These are phyloP conservation scores for Elaeis guineensis DNA, from an alignment of 176 grass and related monocot genomes.

Conservation along the genomic window DNA sequence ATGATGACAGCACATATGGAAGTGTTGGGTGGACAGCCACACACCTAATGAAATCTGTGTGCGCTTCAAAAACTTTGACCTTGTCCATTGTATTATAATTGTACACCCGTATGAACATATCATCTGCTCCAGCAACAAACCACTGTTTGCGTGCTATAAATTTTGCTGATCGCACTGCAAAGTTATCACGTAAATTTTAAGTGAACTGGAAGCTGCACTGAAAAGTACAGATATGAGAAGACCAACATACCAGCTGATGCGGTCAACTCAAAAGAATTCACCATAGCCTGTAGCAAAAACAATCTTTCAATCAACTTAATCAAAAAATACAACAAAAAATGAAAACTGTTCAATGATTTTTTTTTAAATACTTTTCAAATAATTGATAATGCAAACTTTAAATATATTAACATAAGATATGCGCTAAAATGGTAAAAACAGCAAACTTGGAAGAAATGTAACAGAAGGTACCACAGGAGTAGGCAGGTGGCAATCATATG, in stretches of 20 bases:
- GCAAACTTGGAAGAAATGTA: too few species aligned
- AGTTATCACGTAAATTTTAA: conserved; percentile 23
- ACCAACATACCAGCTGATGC: background rate
- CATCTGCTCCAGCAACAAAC: conserved; percentile 97
- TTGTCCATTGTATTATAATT: conserved; percentile 25
- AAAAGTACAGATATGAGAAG: background rate
- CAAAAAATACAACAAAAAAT: too few species aligned
- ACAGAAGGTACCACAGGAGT: too few species aligned
- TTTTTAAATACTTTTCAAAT: too few species aligned
- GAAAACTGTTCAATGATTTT: too few species aligned
- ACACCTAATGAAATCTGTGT: conserved; percentile 46
- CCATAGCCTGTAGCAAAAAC: conserved; percentile 21
- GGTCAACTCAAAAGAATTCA: conserved; percentile 26
- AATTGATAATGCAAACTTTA: too few species aligned
- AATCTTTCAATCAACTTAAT: too few species aligned
- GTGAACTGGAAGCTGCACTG: background rate
- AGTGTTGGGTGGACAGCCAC: conserved; percentile 97
- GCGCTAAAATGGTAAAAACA: too few species aligned
- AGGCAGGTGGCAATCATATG: too few species aligned
- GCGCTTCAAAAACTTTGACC: conserved; percentile 18
- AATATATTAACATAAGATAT: too few species aligned
- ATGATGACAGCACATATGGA: conserved; percentile 91
- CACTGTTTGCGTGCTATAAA: conserved; percentile 91
- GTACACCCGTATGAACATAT: conserved; percentile 66
- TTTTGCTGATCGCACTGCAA: conserved; percentile 88